phyloP scores from a whole-genome alignment of 2,329 filamentous ascomycete genomes.

The Zalaria obscura region DNA sequence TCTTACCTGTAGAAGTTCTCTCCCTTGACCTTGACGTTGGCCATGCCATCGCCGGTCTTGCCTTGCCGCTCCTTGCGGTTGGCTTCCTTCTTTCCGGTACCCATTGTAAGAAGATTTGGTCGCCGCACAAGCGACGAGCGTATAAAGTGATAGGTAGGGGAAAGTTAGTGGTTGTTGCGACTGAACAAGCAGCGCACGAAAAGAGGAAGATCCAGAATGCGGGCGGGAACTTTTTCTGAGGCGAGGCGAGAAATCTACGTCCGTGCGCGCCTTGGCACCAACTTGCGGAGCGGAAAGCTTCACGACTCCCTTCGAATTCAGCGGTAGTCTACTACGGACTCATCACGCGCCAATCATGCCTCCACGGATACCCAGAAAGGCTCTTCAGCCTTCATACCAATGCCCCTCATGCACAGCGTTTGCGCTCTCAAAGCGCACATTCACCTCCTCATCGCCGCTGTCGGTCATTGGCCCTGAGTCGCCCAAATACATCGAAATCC shows the following conservation, averaged over 20 bases:
- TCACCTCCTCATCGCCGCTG: conserved; percentile 30
- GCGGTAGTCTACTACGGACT: too few relatives aligned
- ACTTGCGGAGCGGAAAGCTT: background rate
- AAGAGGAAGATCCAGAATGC: background rate
- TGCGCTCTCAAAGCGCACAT: conserved; percentile 16
- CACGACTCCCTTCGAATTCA: too few relatives aligned
- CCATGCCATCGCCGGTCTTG: conserved; percentile 73
- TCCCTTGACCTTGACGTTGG: conserved; percentile 84
- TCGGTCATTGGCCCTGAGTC: conserved; percentile 63
- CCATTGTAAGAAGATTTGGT: conserved; percentile 45
- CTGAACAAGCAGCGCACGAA: background rate
- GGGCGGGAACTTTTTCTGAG: background rate
- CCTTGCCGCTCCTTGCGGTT: conserved; percentile 72
- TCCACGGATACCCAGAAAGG: conserved; percentile 20
- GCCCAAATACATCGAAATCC: conserved; percentile 73
- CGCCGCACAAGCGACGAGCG: background rate
- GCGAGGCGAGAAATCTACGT: conserved; percentile 1
- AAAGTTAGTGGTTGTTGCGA: background rate
- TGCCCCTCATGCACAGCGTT: conserved; percentile 18
- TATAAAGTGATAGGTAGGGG: background rate
- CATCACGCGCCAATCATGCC: conserved; percentile 19
- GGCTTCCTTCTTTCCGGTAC: conserved; percentile 83
- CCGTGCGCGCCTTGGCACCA: background rate
- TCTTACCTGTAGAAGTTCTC: conserved; percentile 90
- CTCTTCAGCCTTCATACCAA: conserved; percentile 16